Evolutionary conservation across 495 filamentous ascomycete species (phyloP).

Genomic region (Daldinia concentrica): DNA sequence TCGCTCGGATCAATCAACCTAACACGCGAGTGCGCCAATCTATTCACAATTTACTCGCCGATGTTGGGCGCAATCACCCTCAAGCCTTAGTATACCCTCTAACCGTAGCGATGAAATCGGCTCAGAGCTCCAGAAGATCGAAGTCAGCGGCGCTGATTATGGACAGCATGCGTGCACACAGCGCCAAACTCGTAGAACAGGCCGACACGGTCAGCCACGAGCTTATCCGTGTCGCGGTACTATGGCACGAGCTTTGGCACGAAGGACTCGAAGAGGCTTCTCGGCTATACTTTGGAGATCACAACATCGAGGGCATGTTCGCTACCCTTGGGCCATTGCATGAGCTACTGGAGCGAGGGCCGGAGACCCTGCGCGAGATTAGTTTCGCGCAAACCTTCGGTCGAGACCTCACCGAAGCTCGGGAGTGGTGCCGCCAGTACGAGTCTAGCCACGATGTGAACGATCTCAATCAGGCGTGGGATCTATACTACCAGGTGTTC

Average conservation of each 20-base stretch:
- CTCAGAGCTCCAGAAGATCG: conserved; percentile 75
- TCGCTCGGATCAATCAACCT: conserved; percentile 96
- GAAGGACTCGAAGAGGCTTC: conserved; percentile 98
- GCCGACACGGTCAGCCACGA: conserved; percentile 94
- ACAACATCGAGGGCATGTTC: conserved; percentile 98
- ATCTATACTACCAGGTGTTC: conserved; percentile 98
- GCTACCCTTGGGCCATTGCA: conserved; percentile 88
- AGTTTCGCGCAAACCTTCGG: conserved; percentile 99
- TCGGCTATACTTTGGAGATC: conserved; percentile 89
- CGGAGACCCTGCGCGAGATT: conserved; percentile 92
- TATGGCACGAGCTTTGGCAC: conserved; percentile 99
- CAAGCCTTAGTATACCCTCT: conserved; percentile 99
- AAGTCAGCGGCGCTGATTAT: conserved; percentile 90
- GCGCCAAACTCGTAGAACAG: conserved; percentile 91
- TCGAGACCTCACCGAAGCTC: conserved; percentile 90
- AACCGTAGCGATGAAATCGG: conserved; percentile 96
- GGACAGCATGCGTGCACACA: conserved; percentile 97
- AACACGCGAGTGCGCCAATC: conserved; percentile 84
- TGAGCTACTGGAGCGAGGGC: conserved; percentile 85
- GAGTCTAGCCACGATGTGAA: conserved; percentile 85
- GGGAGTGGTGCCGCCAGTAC: conserved; percentile 95
- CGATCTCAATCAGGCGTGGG: conserved; percentile 97
- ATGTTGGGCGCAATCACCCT: conserved; percentile 92
- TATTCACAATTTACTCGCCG: conserved; percentile 88
- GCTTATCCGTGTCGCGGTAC: conserved; percentile 92